Conservation (phyloP, 2,329 filamentous ascomycete genomes). For the Stachybotrys elegans region DNA sequence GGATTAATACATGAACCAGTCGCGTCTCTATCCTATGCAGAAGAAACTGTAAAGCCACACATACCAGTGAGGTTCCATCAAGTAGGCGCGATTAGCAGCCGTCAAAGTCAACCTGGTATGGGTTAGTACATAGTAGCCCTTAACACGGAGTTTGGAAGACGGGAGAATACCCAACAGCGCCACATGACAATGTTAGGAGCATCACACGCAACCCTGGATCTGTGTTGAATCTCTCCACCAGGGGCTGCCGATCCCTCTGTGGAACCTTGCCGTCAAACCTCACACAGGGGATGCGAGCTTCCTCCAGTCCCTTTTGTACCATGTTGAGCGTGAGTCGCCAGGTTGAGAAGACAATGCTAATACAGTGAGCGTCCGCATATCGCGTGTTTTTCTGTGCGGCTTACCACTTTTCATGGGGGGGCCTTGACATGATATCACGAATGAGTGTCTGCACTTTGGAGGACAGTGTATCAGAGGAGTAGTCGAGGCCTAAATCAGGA, state of each 20-base stretch:
- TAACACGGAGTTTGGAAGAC: no score
- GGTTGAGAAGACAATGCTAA: conserved; percentile 45
- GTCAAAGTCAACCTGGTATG: no score
- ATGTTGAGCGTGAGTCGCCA: conserved; percentile 46
- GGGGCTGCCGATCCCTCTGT: conserved; percentile 32
- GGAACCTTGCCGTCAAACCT: conserved; percentile 44
- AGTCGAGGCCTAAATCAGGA: no score
- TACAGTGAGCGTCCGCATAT: no score
- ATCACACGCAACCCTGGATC: conserved; percentile 35
- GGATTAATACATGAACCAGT: no score
- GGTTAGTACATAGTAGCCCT: no score
- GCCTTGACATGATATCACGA: conserved; percentile 20
- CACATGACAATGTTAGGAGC: conserved; percentile 45
- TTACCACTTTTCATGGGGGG: conserved; percentile 28
- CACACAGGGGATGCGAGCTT: conserved; percentile 25
- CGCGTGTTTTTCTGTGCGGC: no score
- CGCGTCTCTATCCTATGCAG: no score
- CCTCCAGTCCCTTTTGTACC: conserved; percentile 32
- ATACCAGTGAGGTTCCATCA: no score
- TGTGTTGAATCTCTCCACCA: conserved; percentile 33
- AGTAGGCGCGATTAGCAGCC: no score
- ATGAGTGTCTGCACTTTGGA: conserved; percentile 30
- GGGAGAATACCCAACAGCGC: conserved; percentile 27
- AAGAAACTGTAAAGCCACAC: no score
- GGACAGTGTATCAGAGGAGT: conserved; percentile 10